Conservation (phyloP, 2,329 filamentous ascomycete species). For the Albifimbria verrucaria region DNA sequence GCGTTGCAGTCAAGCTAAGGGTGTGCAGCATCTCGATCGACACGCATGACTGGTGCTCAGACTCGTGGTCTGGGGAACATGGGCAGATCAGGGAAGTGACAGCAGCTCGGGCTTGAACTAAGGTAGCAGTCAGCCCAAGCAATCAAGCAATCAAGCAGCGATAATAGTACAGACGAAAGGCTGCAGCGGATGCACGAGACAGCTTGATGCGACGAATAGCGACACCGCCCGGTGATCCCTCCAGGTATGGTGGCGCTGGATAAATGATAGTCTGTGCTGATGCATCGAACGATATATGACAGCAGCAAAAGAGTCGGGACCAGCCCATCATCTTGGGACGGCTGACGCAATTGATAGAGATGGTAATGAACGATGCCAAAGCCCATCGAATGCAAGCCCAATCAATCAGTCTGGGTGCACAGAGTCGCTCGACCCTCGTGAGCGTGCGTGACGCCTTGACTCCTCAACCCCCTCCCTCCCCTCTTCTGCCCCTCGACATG, state of each 20-base stretch:
- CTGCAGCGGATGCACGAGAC: background rate
- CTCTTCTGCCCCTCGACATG: too few species aligned
- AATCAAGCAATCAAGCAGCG: background rate
- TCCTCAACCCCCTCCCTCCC: background rate
- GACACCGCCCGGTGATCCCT: background rate
- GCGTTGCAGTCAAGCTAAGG: background rate
- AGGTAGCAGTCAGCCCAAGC: background rate
- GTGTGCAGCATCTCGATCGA: background rate
- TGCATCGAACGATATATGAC: background rate
- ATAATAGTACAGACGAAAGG: too few species aligned
- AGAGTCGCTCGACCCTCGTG: too few species aligned
- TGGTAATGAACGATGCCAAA: background rate
- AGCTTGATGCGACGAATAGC: background rate
- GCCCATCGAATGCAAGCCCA: too few species aligned
- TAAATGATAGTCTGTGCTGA: background rate
- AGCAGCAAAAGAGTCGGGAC: background rate
- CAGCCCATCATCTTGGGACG: background rate
- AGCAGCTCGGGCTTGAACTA: background rate
- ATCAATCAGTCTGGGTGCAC: too few species aligned
- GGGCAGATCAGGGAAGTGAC: background rate
- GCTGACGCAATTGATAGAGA: background rate
- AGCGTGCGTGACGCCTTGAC: too few species aligned
- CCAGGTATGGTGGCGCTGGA: background rate
- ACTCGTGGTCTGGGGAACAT: too few species aligned
- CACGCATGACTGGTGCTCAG: too few species aligned